Percentiles rank a stretch among this genome's conserved stretches.
phyloP scores from a whole-genome alignment of 192 early-diverging fungal genomes.

The Backusella macrospora region DNA sequence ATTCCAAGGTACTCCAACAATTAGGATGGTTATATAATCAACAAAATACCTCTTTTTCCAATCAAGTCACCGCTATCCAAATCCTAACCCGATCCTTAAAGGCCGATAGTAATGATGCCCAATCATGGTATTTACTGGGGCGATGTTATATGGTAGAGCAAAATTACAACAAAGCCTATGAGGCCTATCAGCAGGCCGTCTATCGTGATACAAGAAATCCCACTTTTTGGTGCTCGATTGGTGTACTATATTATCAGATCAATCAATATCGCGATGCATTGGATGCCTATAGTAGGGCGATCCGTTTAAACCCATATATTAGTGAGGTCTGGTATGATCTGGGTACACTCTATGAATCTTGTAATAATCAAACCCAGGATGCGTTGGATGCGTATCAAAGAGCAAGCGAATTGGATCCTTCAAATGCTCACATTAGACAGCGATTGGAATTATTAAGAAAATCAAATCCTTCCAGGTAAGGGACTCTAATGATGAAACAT shows the following conservation, averaged over 20 bases:
- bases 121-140: conserved; percentile 94
- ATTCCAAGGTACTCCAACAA: conserved; percentile 95
- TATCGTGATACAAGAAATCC: conserved; percentile 92
- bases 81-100: conserved; percentile 85
- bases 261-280: conserved; percentile 94
- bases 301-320: conserved; percentile 90
- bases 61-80: conserved; percentile 84
- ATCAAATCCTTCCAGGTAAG: conserved; percentile 22
- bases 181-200: conserved; percentile 97
- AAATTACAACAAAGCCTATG: conserved; percentile 94
- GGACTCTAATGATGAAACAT: not conserved
- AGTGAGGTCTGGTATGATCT: conserved; percentile 98
- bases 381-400: conserved; percentile 96
- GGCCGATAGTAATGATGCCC: conserved; percentile 83
- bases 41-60: conserved; percentile 78
- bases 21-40: conserved; percentile 95
- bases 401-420: conserved; percentile 89
- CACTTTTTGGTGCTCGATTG: conserved; percentile 98
- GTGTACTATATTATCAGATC: conserved; percentile 96
- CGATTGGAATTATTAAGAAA: conserved; percentile 33
- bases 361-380: conserved; percentile 96
- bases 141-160: conserved; percentile 95
- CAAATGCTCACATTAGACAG: conserved; percentile 56
- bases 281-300: conserved; percentile 95
- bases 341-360: conserved; percentile 95